A percentile compares a stretch with the other conserved stretches of the same genome.
phyloP scores from a whole-genome alignment of 1,284 basidiomycete species.

The Fomitopsis betulina region DNA sequence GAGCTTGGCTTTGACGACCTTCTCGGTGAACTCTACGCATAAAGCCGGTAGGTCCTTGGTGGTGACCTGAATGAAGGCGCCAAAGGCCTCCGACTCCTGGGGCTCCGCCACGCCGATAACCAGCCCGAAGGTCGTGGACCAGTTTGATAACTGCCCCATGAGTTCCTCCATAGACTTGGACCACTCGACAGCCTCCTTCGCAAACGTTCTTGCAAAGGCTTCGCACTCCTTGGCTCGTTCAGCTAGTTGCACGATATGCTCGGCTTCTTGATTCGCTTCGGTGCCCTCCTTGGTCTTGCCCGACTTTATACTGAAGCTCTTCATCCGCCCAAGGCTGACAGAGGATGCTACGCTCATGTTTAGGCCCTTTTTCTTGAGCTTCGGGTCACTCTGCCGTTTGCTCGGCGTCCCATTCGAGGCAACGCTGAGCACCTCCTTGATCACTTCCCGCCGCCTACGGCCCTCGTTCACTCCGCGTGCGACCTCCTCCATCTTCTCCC shows the following conservation, averaged over 20 bases:
- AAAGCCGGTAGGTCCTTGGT: slow-evolving; percentile 49
- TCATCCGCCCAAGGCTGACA: slow-evolving; percentile 59
- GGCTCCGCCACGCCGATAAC: slow-evolving; percentile 61
- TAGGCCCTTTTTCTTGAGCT: slow-evolving; percentile 41
- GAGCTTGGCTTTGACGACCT: slow-evolving; percentile 45
- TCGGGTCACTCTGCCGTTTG: slow-evolving; percentile 12
- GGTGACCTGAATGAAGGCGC: slow-evolving; percentile 64
- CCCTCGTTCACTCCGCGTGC: slow-evolving; percentile 87
- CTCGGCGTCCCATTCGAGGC: slow-evolving; percentile 11
- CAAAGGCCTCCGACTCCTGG: slow-evolving; percentile 58
- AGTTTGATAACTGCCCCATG: slow-evolving; percentile 45
- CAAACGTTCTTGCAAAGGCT: slow-evolving; percentile 52
- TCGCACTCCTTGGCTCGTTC: slow-evolving; percentile 43
- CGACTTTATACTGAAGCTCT: slow-evolving; percentile 35
- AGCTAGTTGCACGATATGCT: slow-evolving; percentile 50
- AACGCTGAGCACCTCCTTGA: slow-evolving; percentile 59
- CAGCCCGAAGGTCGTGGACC: slow-evolving; percentile 61
- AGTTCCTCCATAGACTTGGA: slow-evolving; percentile 41
- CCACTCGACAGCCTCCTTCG: slow-evolving; percentile 59
- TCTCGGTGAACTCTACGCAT: slow-evolving; percentile 42
- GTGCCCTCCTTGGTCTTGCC: slow-evolving; percentile 29
- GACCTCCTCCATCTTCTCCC: slow-evolving; percentile 68
- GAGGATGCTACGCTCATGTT: slow-evolving; percentile 45
- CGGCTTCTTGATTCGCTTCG: slow-evolving; percentile 46
- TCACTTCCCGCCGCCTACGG: slow-evolving; percentile 79